Conservation (phyloP, 257 asterid genomes). For the Verbascum thapsus region DNA sequence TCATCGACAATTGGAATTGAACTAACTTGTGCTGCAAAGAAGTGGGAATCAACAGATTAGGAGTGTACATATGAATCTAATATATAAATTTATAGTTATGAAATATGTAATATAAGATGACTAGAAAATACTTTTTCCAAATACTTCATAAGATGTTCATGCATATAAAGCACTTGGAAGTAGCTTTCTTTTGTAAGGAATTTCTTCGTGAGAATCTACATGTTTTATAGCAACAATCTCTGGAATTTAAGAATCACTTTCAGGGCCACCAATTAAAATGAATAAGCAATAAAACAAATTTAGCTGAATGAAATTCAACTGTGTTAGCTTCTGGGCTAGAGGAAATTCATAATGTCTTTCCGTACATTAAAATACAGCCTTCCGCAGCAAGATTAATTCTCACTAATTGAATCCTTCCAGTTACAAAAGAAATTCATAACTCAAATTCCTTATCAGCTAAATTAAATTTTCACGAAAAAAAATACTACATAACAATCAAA, state of each 20-base stretch:
- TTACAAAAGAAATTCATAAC: not conserved
- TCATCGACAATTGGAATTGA: conserved; percentile 93
- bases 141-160: conserved; percentile 15
- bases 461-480: conserved; percentile 2
- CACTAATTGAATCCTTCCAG: not conserved
- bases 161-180: conserved; percentile 5
- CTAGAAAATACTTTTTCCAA: not conserved
- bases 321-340: not conserved
- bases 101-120: conserved; percentile 7
- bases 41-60: conserved; percentile 13
- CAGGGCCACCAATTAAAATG: not conserved
- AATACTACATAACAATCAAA: not conserved
- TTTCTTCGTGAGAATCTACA: conserved; percentile 14
- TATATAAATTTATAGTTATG: not conserved
- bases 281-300: not conserved
- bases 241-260: not conserved
- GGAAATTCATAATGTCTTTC: not conserved
- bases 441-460: not conserved
- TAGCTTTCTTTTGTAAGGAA: conserved; percentile 6
- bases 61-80: conserved; percentile 7
- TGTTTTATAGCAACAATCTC: not conserved
- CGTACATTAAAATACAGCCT: not conserved
- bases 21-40: conserved; percentile 85
- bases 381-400: not conserved
- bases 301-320: not conserved